These are phyloP conservation scores for Coemansia sp. DNA, from an alignment of 192 early-diverging fungal species.

Conservation along the genomic window DNA sequence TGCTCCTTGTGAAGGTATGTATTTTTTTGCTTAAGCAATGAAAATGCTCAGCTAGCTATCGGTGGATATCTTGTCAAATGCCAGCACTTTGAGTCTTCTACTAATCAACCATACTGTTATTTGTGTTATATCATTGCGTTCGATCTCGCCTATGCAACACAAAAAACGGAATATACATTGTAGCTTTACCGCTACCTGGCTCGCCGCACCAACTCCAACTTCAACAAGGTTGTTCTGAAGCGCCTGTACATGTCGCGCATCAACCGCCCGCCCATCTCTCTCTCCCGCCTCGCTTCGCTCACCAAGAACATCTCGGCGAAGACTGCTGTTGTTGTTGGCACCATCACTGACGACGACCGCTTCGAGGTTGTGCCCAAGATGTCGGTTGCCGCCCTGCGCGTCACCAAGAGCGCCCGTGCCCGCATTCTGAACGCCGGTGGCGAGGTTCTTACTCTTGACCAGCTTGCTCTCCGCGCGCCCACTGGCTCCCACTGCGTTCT, in stretches of 20 bases:
- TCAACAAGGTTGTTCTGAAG: conserved; percentile 99
- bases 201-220: conserved; percentile 95
- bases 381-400: conserved; percentile 90
- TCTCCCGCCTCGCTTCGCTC: conserved; percentile 85
- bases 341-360: conserved; percentile 96
- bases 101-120: background rate
- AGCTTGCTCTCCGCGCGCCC: conserved; percentile 97
- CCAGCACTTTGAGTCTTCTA: background rate
- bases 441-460: conserved; percentile 97
- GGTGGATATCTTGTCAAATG: background rate
- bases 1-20: conserved; percentile 88
- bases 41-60: background rate
- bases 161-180: conserved; percentile 17
- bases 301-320: conserved; percentile 77
- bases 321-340: conserved; percentile 94
- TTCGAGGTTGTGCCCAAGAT: conserved; percentile 92
- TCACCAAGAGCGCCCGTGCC: conserved; percentile 95
- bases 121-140: too few relatives aligned
- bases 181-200: conserved; percentile 98
- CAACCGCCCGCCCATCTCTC: conserved; percentile 93
- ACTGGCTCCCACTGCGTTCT: conserved; percentile 93
- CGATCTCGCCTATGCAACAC: background rate
- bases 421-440: conserved; percentile 99
- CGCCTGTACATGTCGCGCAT: conserved; percentile 98
- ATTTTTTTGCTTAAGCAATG: background rate